Conservation (phyloP, 2,329 filamentous ascomycete species). For the Zymoseptoria tritici region DNA sequence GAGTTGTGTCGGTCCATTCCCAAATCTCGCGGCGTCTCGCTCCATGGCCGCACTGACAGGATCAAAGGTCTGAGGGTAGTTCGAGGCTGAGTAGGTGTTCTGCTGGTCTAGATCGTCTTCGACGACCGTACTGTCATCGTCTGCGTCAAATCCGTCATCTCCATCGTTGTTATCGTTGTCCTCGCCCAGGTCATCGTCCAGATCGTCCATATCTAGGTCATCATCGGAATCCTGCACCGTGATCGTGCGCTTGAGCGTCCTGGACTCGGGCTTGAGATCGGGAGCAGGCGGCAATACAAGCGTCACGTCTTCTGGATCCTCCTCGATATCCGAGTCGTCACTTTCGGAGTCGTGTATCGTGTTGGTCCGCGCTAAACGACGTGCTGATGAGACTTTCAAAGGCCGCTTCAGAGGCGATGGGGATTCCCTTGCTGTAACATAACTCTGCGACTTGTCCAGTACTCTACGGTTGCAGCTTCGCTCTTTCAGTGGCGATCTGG, state of each 20-base stretch:
- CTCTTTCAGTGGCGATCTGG: constrained; percentile 14
- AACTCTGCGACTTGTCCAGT: background rate
- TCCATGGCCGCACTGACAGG: constrained; percentile 15
- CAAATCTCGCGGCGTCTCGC: constrained; percentile 14
- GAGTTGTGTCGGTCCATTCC: constrained; percentile 9
- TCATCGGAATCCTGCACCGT: constrained; percentile 6
- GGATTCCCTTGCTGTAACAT: background rate
- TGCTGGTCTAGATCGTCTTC: constrained; percentile 4
- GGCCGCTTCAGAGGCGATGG: background rate
- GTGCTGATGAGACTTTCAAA: background rate
- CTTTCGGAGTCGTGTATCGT: constrained; percentile 11
- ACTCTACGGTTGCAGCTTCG: constrained; percentile 9
- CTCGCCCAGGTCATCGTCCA: background rate
- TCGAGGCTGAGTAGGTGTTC: constrained; percentile 2
- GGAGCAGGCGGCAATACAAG: background rate
- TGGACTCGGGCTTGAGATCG: background rate
- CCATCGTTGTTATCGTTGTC: constrained; percentile 4
- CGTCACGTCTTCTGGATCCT: background rate
- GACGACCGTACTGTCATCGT: constrained; percentile 4
- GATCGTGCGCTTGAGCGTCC: constrained; percentile 1
- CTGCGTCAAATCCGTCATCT: background rate
- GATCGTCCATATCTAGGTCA: background rate
- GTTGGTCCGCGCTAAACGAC: constrained; percentile 1
- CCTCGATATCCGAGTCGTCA: constrained; percentile 6
- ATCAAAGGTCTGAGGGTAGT: constrained; percentile 15